Percentiles rank a stretch among this genome's conserved stretches.
Evolutionary conservation across 202 grass and related monocot species (phyloP).

Genomic region (Schoenoplectus triqueter): DNA sequence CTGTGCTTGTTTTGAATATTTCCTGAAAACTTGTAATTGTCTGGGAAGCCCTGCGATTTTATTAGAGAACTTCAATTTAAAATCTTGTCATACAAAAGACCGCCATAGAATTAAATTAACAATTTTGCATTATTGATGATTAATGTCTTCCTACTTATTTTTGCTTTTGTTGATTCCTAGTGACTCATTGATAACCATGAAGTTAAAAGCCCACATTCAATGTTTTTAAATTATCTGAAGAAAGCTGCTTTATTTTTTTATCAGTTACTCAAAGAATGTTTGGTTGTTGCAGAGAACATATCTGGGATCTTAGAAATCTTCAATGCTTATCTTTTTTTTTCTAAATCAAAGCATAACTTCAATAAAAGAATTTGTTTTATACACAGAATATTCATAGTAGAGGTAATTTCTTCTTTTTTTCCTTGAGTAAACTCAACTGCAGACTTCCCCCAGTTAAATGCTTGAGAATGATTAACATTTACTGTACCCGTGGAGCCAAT

Average conservation of each 20-base stretch:
- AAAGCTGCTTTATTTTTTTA: not conserved
- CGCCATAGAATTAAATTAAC: not conserved
- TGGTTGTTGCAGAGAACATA: constrained; percentile 15
- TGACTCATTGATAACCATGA: not conserved
- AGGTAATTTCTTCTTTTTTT: not conserved
- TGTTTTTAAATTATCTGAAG: not conserved
- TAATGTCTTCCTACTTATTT: constrained; percentile 1
- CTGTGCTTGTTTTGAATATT: constrained; percentile 92
- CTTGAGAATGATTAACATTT: constrained; percentile 10
- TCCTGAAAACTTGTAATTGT: constrained; percentile 72
- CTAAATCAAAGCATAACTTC: not conserved
- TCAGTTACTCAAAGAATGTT: not conserved
- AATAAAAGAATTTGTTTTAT: constrained; percentile 3
- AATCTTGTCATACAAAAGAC: not conserved
- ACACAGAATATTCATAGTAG: not conserved
- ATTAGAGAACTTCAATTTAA: constrained; percentile 15
- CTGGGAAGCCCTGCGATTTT: constrained; percentile 80
- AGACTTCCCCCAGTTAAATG: not conserved
- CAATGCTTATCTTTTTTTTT: not conserved
- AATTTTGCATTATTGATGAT: not conserved
- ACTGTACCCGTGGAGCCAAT: constrained; percentile 4
- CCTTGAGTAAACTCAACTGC: not conserved
- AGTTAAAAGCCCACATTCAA: not conserved
- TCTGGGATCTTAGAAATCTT: not conserved
- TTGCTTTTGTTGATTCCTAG: not conserved